Evolutionary conservation across 495 filamentous ascomycete genomes (phyloP).

Genomic region (Sporormia fimetaria): DNA sequence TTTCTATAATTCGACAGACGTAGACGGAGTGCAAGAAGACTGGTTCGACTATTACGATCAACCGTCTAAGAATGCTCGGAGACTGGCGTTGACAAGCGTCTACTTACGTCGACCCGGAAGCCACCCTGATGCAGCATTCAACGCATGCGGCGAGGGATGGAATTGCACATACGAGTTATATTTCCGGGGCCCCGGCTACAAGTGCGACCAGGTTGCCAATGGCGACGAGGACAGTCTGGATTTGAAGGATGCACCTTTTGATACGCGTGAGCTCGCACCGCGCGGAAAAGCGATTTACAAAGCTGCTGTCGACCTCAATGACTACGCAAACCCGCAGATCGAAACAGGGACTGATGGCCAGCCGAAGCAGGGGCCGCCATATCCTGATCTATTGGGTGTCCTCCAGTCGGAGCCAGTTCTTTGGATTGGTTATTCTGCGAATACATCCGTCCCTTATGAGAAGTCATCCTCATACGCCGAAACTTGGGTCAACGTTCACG

Average conservation of each 20-base stretch:
- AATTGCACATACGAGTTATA: conserved; percentile 32
- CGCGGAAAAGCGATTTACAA: conserved; percentile 28
- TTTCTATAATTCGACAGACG: conserved; percentile 34
- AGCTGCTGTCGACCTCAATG: conserved; percentile 23
- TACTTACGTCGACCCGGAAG: conserved; percentile 23
- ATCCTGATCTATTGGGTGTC: conserved; percentile 24
- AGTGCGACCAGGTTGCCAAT: conserved; percentile 28
- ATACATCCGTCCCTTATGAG: conserved; percentile 25
- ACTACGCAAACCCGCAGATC: conserved; percentile 22
- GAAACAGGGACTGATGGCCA: conserved; percentile 10
- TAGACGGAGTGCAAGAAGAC: conserved; percentile 2
- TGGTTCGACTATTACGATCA: conserved; percentile 34
- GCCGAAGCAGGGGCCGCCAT: conserved; percentile 11
- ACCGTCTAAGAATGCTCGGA: conserved; percentile 25
- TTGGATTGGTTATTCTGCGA: conserved; percentile 32
- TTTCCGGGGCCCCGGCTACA: conserved; percentile 34
- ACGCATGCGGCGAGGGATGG: conserved; percentile 24
- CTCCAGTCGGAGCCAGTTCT: conserved; percentile 32
- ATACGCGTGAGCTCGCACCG: conserved; percentile 25
- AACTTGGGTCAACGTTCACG: conserved; percentile 25
- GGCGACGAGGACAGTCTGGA: conserved; percentile 3
- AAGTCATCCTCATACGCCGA: conserved; percentile 4
- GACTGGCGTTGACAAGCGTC: conserved; percentile 24
- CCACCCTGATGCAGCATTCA: conserved; percentile 5
- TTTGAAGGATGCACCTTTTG: conserved; percentile 14